phyloP scores from a whole-genome alignment of 805 yeast genomes.

The Metschnikowia bowlesiae region DNA sequence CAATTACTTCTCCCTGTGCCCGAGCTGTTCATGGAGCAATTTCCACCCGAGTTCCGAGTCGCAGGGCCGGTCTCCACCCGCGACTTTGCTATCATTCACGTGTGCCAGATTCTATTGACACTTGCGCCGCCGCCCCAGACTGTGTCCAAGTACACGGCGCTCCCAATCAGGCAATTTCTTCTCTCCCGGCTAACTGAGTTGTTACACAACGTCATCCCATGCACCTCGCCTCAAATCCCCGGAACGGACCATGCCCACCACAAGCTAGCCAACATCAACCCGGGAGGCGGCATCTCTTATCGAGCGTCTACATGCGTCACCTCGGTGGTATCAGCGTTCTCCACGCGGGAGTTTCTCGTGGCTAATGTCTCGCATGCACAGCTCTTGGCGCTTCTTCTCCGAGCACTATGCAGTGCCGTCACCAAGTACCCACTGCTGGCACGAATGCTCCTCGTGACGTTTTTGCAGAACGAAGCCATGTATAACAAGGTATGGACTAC shows the following conservation, averaged over 20 bases:
- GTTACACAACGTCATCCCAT: slow-evolving; percentile 55
- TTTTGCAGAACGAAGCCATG: slow-evolving; percentile 39
- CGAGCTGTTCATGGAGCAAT: slow-evolving; percentile 37
- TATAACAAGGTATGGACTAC: slow-evolving; percentile 32
- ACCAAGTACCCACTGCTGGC: slow-evolving; percentile 50
- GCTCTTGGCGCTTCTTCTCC: slow-evolving; percentile 52
- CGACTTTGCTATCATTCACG: slow-evolving; percentile 57
- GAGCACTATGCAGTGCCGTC: slow-evolving; percentile 51
- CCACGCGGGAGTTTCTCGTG: slow-evolving; percentile 31
- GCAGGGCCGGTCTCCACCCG: slow-evolving; percentile 49
- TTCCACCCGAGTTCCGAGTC: slow-evolving; percentile 54
- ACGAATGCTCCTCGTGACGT: slow-evolving; percentile 48
- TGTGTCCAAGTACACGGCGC: slow-evolving; percentile 1
- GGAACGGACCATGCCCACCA: slow-evolving; percentile 19
- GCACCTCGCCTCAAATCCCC: slow-evolving; percentile 15
- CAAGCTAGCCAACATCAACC: slow-evolving; percentile 28
- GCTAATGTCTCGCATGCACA: slow-evolving; percentile 48
- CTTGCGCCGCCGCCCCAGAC: slow-evolving; percentile 21
- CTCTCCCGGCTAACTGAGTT: slow-evolving; percentile 53
- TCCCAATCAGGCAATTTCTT: slow-evolving; percentile 23
- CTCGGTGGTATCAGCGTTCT: slow-evolving; percentile 39
- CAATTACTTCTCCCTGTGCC: slow-evolving; percentile 45
- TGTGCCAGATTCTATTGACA: slow-evolving; percentile 27
- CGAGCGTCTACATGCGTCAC: slow-evolving; percentile 44
- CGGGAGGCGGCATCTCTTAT: slow-evolving; percentile 46